phyloP scores from a whole-genome alignment of 257 asterid genomes.

The Solanum sejunctum region DNA sequence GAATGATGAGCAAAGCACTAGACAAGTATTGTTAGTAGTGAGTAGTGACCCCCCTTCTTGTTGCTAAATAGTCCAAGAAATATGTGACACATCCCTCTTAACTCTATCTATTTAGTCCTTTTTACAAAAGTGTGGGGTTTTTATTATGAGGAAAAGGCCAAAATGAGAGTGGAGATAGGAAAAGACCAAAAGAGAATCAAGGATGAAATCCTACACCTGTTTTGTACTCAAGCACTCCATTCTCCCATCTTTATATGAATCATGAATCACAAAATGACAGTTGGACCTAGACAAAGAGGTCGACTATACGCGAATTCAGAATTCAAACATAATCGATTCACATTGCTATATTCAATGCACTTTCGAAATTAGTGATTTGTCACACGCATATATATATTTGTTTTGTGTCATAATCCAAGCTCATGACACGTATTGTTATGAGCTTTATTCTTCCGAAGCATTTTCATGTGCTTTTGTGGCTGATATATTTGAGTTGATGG shows the following conservation, averaged over 20 bases:
- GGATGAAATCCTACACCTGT: slow-evolving; percentile 23
- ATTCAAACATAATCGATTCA: background rate
- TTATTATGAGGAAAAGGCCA: background rate
- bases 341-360: background rate
- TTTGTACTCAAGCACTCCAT: slow-evolving; percentile 27
- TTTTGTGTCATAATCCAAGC: background rate
- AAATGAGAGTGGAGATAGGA: slow-evolving; percentile 7
- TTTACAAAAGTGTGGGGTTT: background rate
- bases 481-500: too few species aligned
- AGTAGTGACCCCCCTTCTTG: background rate
- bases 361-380: background rate
- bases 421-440: background rate
- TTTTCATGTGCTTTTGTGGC: too few species aligned
- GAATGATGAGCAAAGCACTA: background rate
- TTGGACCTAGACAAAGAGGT: background rate
- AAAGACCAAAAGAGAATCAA: slow-evolving; percentile 27
- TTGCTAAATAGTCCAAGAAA: background rate
- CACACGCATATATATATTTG: background rate
- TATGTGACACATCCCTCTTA: background rate
- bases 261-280: slow-evolving; percentile 6
- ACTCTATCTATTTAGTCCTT: background rate
- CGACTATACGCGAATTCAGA: background rate
- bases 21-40: background rate
- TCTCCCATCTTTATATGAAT: slow-evolving; percentile 3
- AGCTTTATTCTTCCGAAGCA: too few species aligned